Conservation (phyloP, 345 rosid species). For the Euphorbia tirucalli region DNA sequence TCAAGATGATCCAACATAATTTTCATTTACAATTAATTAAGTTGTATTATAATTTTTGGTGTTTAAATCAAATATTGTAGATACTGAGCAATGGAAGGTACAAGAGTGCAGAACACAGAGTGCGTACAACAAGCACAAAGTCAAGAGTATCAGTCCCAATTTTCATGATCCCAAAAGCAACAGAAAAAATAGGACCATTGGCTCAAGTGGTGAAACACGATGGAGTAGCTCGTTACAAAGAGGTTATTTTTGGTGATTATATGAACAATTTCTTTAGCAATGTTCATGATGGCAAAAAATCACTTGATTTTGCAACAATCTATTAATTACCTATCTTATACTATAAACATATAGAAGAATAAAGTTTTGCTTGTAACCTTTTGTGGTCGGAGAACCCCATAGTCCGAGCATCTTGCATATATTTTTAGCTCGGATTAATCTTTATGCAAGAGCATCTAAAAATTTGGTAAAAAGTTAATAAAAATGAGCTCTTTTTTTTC, state of each 20-base stretch:
- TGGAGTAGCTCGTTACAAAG: slow-evolving; percentile 44
- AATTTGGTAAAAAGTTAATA: too few species aligned
- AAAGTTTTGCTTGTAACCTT: too few species aligned
- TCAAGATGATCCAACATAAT: too few species aligned
- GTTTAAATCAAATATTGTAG: too few species aligned
- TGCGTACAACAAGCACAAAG: slow-evolving; percentile 38
- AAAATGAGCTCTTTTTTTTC: too few species aligned
- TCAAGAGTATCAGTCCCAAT: slow-evolving; percentile 60
- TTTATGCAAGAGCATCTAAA: too few species aligned
- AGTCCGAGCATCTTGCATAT: too few species aligned
- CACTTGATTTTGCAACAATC: slow-evolving; percentile 41
- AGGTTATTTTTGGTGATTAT: slow-evolving; percentile 45
- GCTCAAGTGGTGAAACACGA: slow-evolving; percentile 41
- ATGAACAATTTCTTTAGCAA: slow-evolving; percentile 51
- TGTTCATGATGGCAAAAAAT: slow-evolving; percentile 51
- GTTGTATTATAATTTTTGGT: too few species aligned
- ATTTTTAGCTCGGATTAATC: too few species aligned
- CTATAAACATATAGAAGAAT: too few species aligned
- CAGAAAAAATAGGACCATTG: slow-evolving; percentile 43
- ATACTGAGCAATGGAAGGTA: slow-evolving; percentile 58
- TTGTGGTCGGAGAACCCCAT: too few species aligned
- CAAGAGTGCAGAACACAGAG: slow-evolving; percentile 59
- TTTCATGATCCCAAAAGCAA: slow-evolving; percentile 41
- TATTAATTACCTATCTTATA: not conserved
- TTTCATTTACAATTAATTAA: too few species aligned